A percentile compares a stretch with the other conserved stretches of the same genome.
Evolutionary conservation across 768 basidiomycete genomes (phyloP).

Genomic region (Leucocoprinus leucothites): DNA sequence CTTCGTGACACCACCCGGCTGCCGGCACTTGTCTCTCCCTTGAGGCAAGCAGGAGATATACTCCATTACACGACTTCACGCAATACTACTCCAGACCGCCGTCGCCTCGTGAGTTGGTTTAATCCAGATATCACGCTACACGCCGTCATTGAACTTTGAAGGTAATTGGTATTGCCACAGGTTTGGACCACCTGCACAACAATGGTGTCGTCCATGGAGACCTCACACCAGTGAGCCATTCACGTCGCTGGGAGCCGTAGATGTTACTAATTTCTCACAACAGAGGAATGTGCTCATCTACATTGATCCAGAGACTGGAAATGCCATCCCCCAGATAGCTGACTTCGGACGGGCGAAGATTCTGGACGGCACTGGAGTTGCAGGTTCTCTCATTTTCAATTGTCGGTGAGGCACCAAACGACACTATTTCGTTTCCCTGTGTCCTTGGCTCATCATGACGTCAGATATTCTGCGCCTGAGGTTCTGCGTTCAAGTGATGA

Average conservation of each 20-base stretch:
- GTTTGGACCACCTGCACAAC: slow-evolving; percentile 4
- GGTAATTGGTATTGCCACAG: neutral
- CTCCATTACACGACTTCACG: neutral
- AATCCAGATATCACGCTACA: neutral
- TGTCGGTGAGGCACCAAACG: neutral
- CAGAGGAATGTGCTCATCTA: slow-evolving; percentile 1
- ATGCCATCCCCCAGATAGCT: neutral
- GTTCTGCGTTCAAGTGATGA: neutral
- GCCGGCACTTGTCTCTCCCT: slow-evolving; percentile 9
- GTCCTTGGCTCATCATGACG: too few relatives aligned
- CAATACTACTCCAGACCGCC: neutral
- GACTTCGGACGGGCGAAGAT: slow-evolving; percentile 10
- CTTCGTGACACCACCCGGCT: neutral
- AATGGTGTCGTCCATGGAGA: slow-evolving; percentile 6
- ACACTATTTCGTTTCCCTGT: too few relatives aligned
- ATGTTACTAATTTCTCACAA: too few relatives aligned
- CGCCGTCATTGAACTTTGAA: neutral
- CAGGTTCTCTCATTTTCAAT: neutral
- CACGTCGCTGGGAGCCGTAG: too few relatives aligned
- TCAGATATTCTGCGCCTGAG: slow-evolving; percentile 1
- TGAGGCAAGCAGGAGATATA: slow-evolving; percentile 1
- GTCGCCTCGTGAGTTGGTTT: neutral
- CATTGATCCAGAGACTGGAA: neutral
- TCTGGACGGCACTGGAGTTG: neutral
- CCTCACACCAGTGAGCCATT: neutral